A percentile compares a stretch with the other conserved stretches of the same genome.
Conservation (phyloP, 2,329 filamentous ascomycete genomes). For the Xylaria sp. region DNA sequence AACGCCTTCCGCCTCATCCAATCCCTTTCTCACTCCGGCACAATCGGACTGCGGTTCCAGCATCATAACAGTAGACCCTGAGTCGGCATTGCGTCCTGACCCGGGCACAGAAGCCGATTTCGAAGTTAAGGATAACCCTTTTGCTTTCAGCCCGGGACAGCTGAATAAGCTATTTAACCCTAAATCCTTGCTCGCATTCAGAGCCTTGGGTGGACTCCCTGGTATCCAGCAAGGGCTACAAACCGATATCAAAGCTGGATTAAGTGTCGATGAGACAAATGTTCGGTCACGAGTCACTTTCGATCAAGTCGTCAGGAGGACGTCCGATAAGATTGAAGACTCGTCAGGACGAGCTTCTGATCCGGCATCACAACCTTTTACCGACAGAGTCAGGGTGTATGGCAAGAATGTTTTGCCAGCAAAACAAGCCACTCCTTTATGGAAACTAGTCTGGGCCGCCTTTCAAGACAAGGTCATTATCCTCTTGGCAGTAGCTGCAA, state of each 20-base stretch:
- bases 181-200: constrained; percentile 73
- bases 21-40: constrained; percentile 40
- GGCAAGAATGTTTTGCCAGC: constrained; percentile 65
- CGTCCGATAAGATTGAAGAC: constrained; percentile 32
- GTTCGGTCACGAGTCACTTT: constrained; percentile 39
- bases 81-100: constrained; percentile 67
- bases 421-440: constrained; percentile 64
- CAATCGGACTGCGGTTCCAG: constrained; percentile 41
- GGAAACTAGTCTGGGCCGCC: constrained; percentile 68
- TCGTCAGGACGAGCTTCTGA: constrained; percentile 21
- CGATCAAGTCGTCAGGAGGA: constrained; percentile 38
- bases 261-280: constrained; percentile 70
- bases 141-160: constrained; percentile 76
- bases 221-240: constrained; percentile 74
- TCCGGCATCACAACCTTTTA: constrained; percentile 39
- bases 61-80: constrained; percentile 36
- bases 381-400: constrained; percentile 65
- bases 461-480: constrained; percentile 79
- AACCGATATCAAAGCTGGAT: constrained; percentile 65
- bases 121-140: constrained; percentile 70
- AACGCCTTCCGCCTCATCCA: constrained; percentile 38
- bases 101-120: constrained; percentile 75
- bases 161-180: constrained; percentile 77
- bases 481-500: constrained; percentile 69
- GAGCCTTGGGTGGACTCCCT: constrained; percentile 70